Evolutionary conservation across 1,139 yeast species (phyloP).

Genomic region (Pichia sp.): DNA sequence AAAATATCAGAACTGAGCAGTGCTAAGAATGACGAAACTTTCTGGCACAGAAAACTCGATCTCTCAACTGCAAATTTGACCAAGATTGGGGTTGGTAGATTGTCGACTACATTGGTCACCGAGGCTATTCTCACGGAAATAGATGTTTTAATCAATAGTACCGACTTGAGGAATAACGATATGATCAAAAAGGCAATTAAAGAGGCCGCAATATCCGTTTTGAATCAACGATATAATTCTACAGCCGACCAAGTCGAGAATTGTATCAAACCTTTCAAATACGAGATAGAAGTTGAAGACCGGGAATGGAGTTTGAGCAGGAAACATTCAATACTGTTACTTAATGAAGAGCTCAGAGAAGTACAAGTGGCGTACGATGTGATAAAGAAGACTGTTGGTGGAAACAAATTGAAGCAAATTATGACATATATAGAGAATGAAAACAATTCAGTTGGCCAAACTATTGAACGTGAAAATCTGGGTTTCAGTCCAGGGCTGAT

Average conservation of each 20-base stretch:
- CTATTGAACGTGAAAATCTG: constrained; percentile 36
- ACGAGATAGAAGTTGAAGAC: constrained; percentile 93
- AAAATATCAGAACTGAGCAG: constrained; percentile 48
- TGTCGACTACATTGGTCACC: constrained; percentile 78
- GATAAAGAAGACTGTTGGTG: constrained; percentile 74
- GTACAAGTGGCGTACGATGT: constrained; percentile 62
- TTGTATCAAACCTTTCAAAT: constrained; percentile 95
- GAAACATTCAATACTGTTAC: constrained; percentile 66
- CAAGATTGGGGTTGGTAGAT: constrained; percentile 87
- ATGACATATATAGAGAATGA: constrained; percentile 63
- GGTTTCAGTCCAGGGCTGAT: constrained; percentile 47
- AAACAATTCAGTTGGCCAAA: constrained; percentile 43
- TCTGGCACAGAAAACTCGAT: constrained; percentile 88
- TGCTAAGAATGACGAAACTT: constrained; percentile 61
- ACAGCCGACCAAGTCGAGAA: constrained; percentile 98
- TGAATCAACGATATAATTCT: constrained; percentile 74
- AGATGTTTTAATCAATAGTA: constrained; percentile 63
- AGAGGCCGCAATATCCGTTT: constrained; percentile 79
- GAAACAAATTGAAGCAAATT: constrained; percentile 77
- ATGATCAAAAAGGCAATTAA: constrained; percentile 74
- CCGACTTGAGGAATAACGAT: constrained; percentile 80
- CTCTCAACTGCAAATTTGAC: constrained; percentile 79
- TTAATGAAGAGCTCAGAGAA: constrained; percentile 82
- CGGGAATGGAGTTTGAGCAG: constrained; percentile 86
- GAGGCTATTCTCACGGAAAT: constrained; percentile 76